Conservation (phyloP, 306 rosid genomes). For the Citrullus colocynthis region DNA sequence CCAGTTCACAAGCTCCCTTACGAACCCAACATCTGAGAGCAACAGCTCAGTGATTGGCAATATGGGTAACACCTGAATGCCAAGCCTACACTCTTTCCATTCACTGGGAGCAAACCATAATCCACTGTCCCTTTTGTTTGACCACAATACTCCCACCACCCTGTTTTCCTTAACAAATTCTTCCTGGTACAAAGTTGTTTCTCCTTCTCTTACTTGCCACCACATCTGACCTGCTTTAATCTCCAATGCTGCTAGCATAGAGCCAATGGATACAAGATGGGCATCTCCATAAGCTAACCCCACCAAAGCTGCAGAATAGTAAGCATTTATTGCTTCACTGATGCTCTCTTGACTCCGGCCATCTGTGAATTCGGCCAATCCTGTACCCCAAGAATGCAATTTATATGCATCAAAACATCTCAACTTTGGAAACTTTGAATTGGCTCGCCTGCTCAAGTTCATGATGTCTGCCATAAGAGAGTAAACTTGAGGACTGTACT, state of each 20-base stretch:
- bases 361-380: conserved; percentile 60
- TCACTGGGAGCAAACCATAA: conserved; percentile 77
- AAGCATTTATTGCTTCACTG: conserved; percentile 70
- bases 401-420: conserved; percentile 61
- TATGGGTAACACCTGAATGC: conserved; percentile 64
- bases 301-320: conserved; percentile 70
- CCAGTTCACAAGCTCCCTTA: conserved; percentile 67
- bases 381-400: conserved; percentile 86
- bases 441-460: conserved; percentile 25
- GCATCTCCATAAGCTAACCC: conserved; percentile 67
- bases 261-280: conserved; percentile 35
- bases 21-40: conserved; percentile 44
- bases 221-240: conserved; percentile 55
- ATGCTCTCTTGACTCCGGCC: conserved; percentile 86
- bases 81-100: conserved; percentile 64
- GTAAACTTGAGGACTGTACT: conserved; percentile 51
- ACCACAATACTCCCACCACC: conserved; percentile 60
- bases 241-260: conserved; percentile 53
- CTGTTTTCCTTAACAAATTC: conserved; percentile 48
- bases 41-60: conserved; percentile 49
- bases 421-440: conserved; percentile 38
- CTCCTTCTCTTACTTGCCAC: conserved; percentile 66
- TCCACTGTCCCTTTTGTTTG: conserved; percentile 74
- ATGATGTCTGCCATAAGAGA: conserved; percentile 54
- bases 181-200: conserved; percentile 25